Evolutionary conservation across 768 basidiomycete genomes (phyloP), one percentile per base, ranked within the genome.

Genomic region (Heimioporus sp.): DNA sequence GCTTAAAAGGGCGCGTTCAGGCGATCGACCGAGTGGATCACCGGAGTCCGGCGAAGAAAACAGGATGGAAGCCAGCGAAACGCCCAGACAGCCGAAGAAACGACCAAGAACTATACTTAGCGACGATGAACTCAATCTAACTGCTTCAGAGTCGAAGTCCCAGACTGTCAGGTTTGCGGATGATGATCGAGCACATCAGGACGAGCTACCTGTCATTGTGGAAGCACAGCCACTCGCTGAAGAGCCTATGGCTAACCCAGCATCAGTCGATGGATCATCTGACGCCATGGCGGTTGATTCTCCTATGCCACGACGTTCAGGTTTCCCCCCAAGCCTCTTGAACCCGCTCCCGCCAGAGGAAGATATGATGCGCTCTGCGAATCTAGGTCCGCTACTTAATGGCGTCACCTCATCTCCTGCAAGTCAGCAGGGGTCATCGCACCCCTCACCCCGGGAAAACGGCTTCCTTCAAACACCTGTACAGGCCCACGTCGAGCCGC

Each of bases 1-100:
- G 52, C 71, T 90, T 61, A 92, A 92, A 75, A 70, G 90, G 54
- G 81, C 83, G 59, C 78, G 90, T 7, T 77, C 82, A 2, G 77
- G 80, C 24, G 80, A 81, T 30, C 76, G 76, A 28, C 76, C 72
- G 20, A 78, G 76, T 13, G 81, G 80, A 43, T 68, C 66, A 72
- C 77, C 53, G 68, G 77, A 65, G 66, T 65, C 56, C 13, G 64
- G 52, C 30, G 82, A 82, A 5, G 84, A 83, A 51, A 80, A 54
- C 44, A 64, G 46, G 46, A 43, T 74, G 35, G 86, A 70, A 19
- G 68, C 65, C 15, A 75, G 71, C 41, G 73, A 64, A 20, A 59
- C 53, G 15, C 63, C 54, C n/a, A 49, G 48, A 44, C 78, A 79
- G 51, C 68, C 79, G 38, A 90, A 91, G 60, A 78, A 64, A 44